These are phyloP conservation scores for Akanthomyces lecanii DNA, from an alignment of 2,329 filamentous ascomycete genomes.

Conservation along the genomic window DNA sequence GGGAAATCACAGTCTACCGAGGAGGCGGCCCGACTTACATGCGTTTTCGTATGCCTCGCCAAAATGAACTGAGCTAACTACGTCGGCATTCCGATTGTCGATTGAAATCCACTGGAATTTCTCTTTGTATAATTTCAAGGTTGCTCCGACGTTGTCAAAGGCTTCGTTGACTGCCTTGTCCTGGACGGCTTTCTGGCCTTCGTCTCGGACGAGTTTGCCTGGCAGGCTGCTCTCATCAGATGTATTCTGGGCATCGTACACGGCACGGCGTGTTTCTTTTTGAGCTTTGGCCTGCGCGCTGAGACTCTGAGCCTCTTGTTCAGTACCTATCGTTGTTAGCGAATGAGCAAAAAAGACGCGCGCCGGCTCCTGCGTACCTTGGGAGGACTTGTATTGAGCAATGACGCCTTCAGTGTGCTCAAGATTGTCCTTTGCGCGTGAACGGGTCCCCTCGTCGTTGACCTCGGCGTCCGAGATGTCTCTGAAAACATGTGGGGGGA, in stretches of 20 bases:
- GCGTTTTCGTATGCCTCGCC: constrained; percentile 48
- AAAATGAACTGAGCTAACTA: constrained; percentile 52
- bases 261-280: constrained; percentile 35
- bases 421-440: constrained; percentile 35
- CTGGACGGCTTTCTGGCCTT: constrained; percentile 36
- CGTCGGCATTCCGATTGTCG: constrained; percentile 46
- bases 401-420: constrained; percentile 35
- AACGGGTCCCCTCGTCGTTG: constrained; percentile 36
- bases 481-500: constrained; percentile 38
- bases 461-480: constrained; percentile 35
- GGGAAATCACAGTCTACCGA: not conserved
- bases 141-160: constrained; percentile 46
- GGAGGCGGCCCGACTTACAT: constrained; percentile 30
- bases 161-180: constrained; percentile 46
- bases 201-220: constrained; percentile 38
- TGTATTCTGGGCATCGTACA: constrained; percentile 41
- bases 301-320: constrained; percentile 7
- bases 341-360: too few relatives aligned
- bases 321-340: constrained; percentile 20
- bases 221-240: constrained; percentile 36
- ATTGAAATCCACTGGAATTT: constrained; percentile 49
- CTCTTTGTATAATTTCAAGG: constrained; percentile 47
- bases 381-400: constrained; percentile 20
- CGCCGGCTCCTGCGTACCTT: constrained; percentile 25
- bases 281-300: constrained; percentile 9